Base-by-base conservation (phyloP, 2,329 filamentous ascomycete genomes). In the Cryphonectria nitschkei region DNA sequence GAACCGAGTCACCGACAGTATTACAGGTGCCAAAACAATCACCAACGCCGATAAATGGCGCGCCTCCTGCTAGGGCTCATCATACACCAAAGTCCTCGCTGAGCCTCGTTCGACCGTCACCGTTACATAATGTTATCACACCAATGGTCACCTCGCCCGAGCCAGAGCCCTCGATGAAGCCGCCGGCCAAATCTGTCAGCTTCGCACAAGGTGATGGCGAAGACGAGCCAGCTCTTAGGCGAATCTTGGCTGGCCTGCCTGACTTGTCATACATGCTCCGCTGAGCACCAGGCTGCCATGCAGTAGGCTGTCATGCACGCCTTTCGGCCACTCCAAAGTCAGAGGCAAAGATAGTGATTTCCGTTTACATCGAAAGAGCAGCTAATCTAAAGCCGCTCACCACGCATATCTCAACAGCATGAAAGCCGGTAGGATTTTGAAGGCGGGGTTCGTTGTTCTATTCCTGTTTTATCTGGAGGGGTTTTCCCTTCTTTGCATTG, bases 251-350 rank as follows among this genome's bases (percentile, higher is more conserved):
- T 2, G 73, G 72, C 13, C 73, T 81, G 1, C 79, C 80, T 0
- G 76, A 81, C 67, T 72, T 81, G 26, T 78, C 79, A 1, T 81
- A 81, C 67, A 81, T 81, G 79, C 68, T 78, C 13, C 73, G 75
- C 62, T 80, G 74, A 72, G 75, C 34, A 14, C 29, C 29, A 22
- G n/a, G 29, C 13, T 29, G n/a, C 39, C 16, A 41, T 39, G 19
- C 43, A 61, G 26, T 26, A 22, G n/a, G 29, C 13, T 29, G n/a
- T n/a, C 16, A 41, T 39, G 19, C 43, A 61, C 13, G 7, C n/a
- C 26, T 39, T 61, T 6, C 22, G 16, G 43, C 43, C 43, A 22
- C 14, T 50, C 43, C 43, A 39, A 13, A 39, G 9, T 9, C 37
- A 11, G 19, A 14, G 29, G 14, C 37, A 11, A 34, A 14, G 29